A percentile compares a stretch with the other conserved stretches of the same genome.
Conservation (phyloP, 495 filamentous ascomycete genomes). For the Melanomma pulvis-pyrius region DNA sequence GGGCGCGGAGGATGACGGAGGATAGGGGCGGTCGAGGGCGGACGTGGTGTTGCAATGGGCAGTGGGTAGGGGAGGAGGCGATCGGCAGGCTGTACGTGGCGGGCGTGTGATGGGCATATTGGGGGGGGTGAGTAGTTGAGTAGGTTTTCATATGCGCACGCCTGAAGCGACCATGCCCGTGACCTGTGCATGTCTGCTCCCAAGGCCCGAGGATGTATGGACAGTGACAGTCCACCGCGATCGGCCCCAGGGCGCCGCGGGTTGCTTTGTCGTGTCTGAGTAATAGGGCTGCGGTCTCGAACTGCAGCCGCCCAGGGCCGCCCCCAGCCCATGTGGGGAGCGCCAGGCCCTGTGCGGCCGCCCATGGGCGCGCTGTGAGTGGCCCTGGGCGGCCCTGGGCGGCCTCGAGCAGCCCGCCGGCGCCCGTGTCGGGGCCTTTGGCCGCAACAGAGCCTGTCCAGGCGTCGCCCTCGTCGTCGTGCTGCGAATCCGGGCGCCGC, state of each 20-base stretch:
- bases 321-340: slow-evolving; percentile 11
- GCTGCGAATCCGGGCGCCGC: slow-evolving; percentile 23
- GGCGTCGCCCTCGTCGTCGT: background rate
- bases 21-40: no score
- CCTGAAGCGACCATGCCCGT: background rate
- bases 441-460: background rate
- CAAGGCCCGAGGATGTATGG: background rate
- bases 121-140: background rate
- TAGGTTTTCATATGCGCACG: slow-evolving; percentile 2
- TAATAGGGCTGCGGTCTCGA: slow-evolving; percentile 21
- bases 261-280: slow-evolving; percentile 30
- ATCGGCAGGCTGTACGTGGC: slow-evolving; percentile 2
- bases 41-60: background rate
- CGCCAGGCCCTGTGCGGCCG: background rate
- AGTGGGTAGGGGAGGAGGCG: background rate
- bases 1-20: background rate
- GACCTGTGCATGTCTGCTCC: background rate
- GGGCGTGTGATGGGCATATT: background rate
- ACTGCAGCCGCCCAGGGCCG: background rate
- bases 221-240: background rate
- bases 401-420: background rate
- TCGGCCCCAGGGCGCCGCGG: background rate
- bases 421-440: background rate
- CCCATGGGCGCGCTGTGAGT: background rate
- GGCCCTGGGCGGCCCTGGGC: background rate